Evolutionary conservation across 257 asterid species (phyloP).

Genomic region (Leonotis leonurus): DNA sequence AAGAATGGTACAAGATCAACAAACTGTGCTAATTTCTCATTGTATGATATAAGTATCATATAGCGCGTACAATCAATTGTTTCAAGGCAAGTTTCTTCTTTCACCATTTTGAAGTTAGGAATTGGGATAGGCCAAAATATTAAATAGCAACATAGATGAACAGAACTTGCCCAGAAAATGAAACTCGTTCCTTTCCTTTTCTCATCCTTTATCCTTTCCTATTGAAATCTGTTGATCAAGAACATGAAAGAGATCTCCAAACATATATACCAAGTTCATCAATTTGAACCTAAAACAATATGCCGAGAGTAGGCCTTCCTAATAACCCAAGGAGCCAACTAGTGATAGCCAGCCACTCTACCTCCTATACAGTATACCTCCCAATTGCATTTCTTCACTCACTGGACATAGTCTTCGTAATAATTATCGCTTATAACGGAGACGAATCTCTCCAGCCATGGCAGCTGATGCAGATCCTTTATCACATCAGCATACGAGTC

Average conservation of each 20-base stretch:
- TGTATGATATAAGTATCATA: too few species aligned
- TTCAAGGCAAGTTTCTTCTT: too few species aligned
- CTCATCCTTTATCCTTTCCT: slow-evolving; percentile 12
- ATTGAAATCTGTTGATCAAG: slow-evolving; percentile 2
- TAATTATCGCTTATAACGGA: slow-evolving; percentile 80
- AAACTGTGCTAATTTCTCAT: too few species aligned
- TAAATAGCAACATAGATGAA: too few species aligned
- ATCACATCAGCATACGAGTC: slow-evolving; percentile 80
- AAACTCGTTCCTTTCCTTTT: background rate
- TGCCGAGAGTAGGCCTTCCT: background rate
- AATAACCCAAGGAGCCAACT: too few species aligned
- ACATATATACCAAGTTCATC: background rate
- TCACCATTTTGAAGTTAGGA: too few species aligned
- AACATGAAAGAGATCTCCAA: slow-evolving; percentile 19
- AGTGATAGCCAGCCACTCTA: slow-evolving; percentile 42
- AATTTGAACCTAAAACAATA: too few species aligned
- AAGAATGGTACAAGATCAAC: too few species aligned
- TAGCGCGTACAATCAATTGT: too few species aligned
- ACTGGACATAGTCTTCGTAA: slow-evolving; percentile 63
- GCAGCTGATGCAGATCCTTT: slow-evolving; percentile 94
- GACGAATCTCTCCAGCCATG: slow-evolving; percentile 96
- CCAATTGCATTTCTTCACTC: slow-evolving; percentile 33
- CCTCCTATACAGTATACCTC: slow-evolving; percentile 17
- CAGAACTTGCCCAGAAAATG: background rate
- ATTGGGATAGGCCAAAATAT: too few species aligned